A percentile compares a stretch with the other conserved stretches of the same genome.
Evolutionary conservation across 305 asterid species (phyloP).

Genomic region (Solanum hybrid): DNA sequence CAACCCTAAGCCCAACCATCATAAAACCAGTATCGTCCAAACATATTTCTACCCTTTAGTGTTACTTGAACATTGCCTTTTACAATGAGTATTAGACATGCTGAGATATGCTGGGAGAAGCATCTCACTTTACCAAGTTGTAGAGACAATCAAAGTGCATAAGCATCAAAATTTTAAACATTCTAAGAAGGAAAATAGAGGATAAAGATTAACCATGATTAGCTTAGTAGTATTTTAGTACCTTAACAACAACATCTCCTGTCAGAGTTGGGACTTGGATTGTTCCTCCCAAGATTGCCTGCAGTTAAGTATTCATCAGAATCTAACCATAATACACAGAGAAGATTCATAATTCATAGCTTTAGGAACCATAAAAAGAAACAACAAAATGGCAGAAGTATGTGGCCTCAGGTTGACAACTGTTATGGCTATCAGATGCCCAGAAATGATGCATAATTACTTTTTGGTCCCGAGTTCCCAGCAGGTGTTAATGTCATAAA

Average conservation of each 20-base stretch:
- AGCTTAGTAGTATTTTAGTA: conserved; percentile 8
- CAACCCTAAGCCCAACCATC: neutral
- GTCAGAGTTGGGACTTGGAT: conserved; percentile 90
- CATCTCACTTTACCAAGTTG: neutral
- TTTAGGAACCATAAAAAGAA: neutral
- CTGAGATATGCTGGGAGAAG: neutral
- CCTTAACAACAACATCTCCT: conserved; percentile 98
- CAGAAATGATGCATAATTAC: neutral
- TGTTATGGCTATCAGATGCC: neutral
- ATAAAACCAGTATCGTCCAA: neutral
- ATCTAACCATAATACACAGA: neutral
- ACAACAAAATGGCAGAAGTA: neutral
- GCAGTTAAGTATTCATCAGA: conserved; percentile 24
- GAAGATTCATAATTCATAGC: neutral
- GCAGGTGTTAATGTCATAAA: neutral
- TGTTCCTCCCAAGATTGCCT: conserved; percentile 98
- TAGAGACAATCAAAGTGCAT: neutral
- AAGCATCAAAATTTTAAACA: neutral
- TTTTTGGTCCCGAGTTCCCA: neutral
- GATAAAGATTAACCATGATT: neutral
- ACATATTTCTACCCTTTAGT: neutral
- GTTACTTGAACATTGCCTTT: neutral
- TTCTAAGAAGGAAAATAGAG: neutral
- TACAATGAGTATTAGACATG: neutral
- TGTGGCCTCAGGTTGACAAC: neutral